A percentile compares a stretch with the other conserved stretches of the same genome.
These are phyloP conservation scores for Aphanomyces euteiches DNA, from an alignment of 352 stramenopile genomes.

Conservation along the genomic window DNA sequence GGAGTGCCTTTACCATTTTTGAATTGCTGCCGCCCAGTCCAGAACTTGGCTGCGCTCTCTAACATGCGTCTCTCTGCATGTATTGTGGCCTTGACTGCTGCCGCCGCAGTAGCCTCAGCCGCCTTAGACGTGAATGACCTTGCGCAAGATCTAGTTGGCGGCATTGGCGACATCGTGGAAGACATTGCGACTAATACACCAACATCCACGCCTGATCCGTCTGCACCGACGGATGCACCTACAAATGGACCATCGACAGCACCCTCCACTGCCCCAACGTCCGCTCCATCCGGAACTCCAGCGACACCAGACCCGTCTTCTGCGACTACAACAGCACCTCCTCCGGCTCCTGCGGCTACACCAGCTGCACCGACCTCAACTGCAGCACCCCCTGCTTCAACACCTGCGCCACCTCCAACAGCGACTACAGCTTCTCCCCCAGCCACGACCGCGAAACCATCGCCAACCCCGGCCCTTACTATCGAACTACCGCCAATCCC, in stretches of 20 bases:
- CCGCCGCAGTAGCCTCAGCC: too few species aligned
- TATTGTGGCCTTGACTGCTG: too few species aligned
- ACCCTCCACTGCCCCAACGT: conserved; percentile 9
- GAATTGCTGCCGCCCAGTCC: too few species aligned
- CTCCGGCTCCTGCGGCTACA: not conserved
- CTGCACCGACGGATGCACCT: not conserved
- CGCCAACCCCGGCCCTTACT: not conserved
- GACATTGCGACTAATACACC: too few species aligned
- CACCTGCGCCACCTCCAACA: conserved; percentile 13
- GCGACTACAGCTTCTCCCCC: not conserved
- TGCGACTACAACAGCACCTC: too few species aligned
- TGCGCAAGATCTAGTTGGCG: too few species aligned
- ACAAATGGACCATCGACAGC: not conserved
- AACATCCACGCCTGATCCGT: not conserved
- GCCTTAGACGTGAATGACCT: too few species aligned
- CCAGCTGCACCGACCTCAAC: conserved; percentile 2
- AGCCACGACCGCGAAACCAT: not conserved
- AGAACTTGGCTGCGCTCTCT: too few species aligned
- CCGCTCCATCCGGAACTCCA: not conserved
- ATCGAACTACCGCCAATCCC: not conserved
- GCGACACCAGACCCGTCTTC: too few species aligned
- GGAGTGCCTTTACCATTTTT: too few species aligned
- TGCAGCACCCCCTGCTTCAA: conserved; percentile 8
- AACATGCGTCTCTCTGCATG: too few species aligned
- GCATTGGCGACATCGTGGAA: too few species aligned